phyloP scores from a whole-genome alignment of 1,139 yeast genomes.

The Pichia norvegensis region DNA sequence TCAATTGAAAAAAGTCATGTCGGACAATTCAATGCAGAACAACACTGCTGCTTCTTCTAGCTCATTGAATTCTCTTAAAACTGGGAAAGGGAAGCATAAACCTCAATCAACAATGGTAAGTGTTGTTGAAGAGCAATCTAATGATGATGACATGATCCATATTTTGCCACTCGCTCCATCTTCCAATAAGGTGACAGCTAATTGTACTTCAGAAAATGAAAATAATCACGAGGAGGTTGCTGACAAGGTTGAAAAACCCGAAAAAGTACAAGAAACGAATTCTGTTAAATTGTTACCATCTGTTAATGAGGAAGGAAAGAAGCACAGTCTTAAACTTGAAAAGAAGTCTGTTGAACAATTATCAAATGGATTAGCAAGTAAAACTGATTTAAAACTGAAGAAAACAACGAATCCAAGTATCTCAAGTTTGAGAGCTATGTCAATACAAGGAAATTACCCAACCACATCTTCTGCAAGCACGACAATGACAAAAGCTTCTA shows the following conservation, averaged over 20 bases:
- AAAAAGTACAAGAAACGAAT: not conserved
- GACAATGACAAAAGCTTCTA: constrained; percentile 28
- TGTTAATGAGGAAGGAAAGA: not conserved
- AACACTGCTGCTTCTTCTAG: not conserved
- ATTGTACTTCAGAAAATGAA: not conserved
- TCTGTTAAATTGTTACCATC: not conserved
- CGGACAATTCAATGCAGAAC: not conserved
- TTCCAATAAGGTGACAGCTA: not conserved
- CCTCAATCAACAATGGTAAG: constrained; percentile 13
- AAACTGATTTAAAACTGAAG: constrained; percentile 3
- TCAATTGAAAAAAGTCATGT: not conserved
- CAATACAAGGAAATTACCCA: constrained; percentile 11
- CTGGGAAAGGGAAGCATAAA: not conserved
- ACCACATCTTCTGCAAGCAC: constrained; percentile 23
- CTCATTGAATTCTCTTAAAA: not conserved
- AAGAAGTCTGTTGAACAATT: constrained; percentile 2
- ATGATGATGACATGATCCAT: constrained; percentile 17
- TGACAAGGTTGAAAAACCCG: not conserved
- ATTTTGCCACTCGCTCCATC: constrained; percentile 13
- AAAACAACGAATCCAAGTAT: constrained; percentile 16
- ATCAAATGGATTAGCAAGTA: not conserved
- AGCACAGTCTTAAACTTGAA: constrained; percentile 1
- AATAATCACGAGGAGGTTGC: not conserved
- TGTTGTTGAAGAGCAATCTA: constrained; percentile 23
- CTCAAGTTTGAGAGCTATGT: constrained; percentile 15